Conservation (phyloP, 768 basidiomycete species). For the Hemileccinum rubropunctum region DNA sequence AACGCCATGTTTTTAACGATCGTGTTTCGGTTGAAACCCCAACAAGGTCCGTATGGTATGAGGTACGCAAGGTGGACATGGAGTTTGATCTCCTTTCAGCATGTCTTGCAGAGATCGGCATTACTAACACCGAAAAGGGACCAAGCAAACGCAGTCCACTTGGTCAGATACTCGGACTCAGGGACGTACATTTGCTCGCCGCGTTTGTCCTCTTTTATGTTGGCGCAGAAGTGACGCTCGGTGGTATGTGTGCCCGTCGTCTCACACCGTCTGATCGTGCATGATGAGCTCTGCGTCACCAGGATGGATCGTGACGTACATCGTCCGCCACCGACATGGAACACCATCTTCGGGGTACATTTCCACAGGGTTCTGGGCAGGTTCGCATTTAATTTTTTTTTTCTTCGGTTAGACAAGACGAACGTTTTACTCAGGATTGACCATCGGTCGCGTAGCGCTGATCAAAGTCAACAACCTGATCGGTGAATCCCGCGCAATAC, state of each 20-base stretch:
- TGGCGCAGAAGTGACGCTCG: too few relatives aligned
- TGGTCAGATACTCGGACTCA: too few relatives aligned
- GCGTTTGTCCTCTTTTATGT: too few relatives aligned
- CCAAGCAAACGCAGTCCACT: too few relatives aligned
- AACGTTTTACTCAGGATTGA: conserved; percentile 40
- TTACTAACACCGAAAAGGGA: too few relatives aligned
- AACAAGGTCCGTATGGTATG: neutral
- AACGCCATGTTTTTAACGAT: too few relatives aligned
- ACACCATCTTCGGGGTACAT: conserved; percentile 34
- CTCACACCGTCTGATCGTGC: neutral
- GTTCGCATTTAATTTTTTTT: conserved; percentile 26
- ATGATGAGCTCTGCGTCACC: neutral
- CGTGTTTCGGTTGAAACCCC: too few relatives aligned
- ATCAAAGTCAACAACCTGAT: conserved; percentile 52
- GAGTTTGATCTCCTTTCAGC: neutral
- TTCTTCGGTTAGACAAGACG: neutral
- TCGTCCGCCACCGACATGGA: too few relatives aligned
- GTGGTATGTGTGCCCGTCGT: too few relatives aligned
- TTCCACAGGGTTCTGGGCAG: conserved; percentile 51
- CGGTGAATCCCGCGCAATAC: conserved; percentile 50
- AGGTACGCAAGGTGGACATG: neutral
- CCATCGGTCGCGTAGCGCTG: conserved; percentile 48
- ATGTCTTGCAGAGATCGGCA: too few relatives aligned
- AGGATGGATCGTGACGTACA: too few relatives aligned
- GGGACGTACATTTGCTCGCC: too few relatives aligned